These are phyloP conservation scores for Fraxinus latifolia DNA, from an alignment of 305 asterid genomes.

Conservation along the genomic window DNA sequence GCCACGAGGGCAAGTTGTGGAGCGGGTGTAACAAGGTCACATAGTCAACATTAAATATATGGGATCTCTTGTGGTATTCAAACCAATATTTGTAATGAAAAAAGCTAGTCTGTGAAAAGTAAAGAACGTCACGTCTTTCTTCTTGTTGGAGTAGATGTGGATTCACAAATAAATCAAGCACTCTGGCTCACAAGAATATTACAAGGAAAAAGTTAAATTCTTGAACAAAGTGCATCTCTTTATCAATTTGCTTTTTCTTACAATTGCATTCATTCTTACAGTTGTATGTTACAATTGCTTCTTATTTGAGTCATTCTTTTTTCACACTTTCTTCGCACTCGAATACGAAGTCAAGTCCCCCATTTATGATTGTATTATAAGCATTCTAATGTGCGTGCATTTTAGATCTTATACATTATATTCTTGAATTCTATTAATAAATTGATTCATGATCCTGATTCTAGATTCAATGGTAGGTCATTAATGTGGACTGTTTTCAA, in stretches of 20 bases:
- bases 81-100: background rate
- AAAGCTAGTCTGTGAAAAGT: background rate
- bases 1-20: background rate
- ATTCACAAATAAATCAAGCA: background rate
- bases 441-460: background rate
- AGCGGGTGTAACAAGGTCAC: background rate
- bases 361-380: background rate
- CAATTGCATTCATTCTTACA: background rate
- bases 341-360: background rate
- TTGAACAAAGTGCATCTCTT: background rate
- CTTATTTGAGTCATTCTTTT: background rate
- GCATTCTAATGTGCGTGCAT: background rate
- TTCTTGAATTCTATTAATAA: background rate
- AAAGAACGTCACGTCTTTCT: background rate
- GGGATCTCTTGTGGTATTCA: background rate
- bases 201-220: background rate
- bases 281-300: background rate
- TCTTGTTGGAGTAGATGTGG: background rate
- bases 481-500: background rate
- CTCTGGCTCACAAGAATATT: background rate
- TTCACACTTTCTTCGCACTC: background rate
- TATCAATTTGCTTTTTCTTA: background rate
- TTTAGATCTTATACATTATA: background rate
- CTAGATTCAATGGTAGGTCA: background rate
- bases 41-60: background rate